Base-by-base conservation (phyloP, 495 filamentous ascomycete species). In the Hypoxylon crocopeplum region DNA sequence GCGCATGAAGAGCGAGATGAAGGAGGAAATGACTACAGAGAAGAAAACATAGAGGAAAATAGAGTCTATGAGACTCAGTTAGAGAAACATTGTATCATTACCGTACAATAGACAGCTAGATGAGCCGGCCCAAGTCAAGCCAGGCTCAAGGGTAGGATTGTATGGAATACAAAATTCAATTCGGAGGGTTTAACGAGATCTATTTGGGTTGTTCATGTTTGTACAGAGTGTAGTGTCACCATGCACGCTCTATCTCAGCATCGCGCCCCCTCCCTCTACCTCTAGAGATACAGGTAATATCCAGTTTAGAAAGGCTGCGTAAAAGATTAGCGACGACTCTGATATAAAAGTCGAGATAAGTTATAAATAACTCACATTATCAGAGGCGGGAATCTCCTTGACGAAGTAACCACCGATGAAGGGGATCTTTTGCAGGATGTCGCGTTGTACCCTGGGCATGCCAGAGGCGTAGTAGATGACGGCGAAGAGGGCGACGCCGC, bases 1-100 rank as follows among this genome's bases (percentile, higher is more conserved):
- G 17, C 81, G 89, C 48, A 89, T 97, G 22, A 97, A 97, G 77
- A 76, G 80, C 53, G 92, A 97, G 77, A 86, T 98, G 85, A 82
- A 83, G 47, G 79, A 87, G 16, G 60, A 66, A 25, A 27, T 69
- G 42, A 22, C 38, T 42, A 42, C 67, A 57, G n/a, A 49, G 21
- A 38, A 17, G 12, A 16, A 22, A 15, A 10, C 5, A 45, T 45
- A 10, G 13, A 50, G 13, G 16, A 56, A 40, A 39, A n/a, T 16
- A 48, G 27, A 39, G 27, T 22, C 11, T 27, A 48, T 41, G 30
- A 39, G 34, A 45, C 27, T 39, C 42, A 25, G 32, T 34, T 24
- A 34, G 21, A 29, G 22, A 42, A 39, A 2, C 20, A 45, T 32
- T 55, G 54, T 59, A 64, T 39, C 30, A 67, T 52, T 44, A 56